Evolutionary conservation across 148 eudicot genomes (phyloP).

Genomic region (Salicornia ramosissima): DNA sequence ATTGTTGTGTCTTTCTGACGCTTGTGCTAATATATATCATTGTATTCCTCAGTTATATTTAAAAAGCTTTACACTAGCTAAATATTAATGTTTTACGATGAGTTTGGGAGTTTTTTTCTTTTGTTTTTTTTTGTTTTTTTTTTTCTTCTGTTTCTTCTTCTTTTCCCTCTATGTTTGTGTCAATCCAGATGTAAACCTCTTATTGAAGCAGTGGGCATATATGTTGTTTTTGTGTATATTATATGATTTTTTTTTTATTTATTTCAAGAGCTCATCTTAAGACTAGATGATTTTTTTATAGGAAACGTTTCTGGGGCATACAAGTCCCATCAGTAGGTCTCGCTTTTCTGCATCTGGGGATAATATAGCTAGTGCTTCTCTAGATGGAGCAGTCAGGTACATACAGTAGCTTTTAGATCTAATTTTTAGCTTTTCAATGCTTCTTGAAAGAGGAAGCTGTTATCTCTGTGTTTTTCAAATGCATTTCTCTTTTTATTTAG

Average conservation of each 20-base stretch:
- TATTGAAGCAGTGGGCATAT: neutral
- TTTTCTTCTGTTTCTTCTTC: neutral
- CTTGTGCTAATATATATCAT: no score
- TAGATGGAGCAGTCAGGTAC: slow-evolving; percentile 97
- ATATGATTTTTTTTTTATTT: neutral
- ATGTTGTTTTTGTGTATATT: neutral
- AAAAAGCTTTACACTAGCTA: no score
- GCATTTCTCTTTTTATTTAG: neutral
- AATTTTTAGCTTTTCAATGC: neutral
- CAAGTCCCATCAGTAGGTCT: slow-evolving; percentile 85
- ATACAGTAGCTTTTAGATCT: neutral
- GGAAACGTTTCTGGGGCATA: slow-evolving; percentile 95
- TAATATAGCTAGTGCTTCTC: slow-evolving; percentile 94
- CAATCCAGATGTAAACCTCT: no score
- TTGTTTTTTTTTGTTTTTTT: neutral
- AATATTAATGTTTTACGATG: no score
- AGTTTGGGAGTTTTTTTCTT: no score
- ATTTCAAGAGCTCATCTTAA: neutral
- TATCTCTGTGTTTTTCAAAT: neutral
- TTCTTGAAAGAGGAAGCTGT: neutral
- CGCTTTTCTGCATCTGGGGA: slow-evolving; percentile 95
- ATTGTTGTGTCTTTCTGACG: no score
- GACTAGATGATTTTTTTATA: slow-evolving; percentile 23
- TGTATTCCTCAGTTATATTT: no score
- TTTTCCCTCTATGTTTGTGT: neutral